phyloP scores from a whole-genome alignment of 2,329 filamentous ascomycete genomes.

The Aspergillus niger region DNA sequence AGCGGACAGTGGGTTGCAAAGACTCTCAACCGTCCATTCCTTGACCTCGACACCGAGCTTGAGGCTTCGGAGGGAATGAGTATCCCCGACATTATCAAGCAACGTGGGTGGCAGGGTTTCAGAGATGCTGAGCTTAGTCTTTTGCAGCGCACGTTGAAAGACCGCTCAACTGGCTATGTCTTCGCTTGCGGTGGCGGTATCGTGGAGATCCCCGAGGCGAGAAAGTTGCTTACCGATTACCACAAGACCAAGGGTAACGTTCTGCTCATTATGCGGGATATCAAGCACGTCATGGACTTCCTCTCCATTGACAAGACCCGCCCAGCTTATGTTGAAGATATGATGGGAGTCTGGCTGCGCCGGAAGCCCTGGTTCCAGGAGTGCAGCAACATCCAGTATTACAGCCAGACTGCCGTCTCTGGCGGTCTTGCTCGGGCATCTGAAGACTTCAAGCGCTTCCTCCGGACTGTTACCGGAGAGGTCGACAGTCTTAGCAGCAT shows the following conservation, averaged over 20 bases:
- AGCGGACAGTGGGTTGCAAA: constrained; percentile 82
- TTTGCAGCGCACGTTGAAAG: constrained; percentile 71
- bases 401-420: constrained; percentile 68
- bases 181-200: constrained; percentile 94
- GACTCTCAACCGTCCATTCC: constrained; percentile 72
- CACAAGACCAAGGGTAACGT: constrained; percentile 78
- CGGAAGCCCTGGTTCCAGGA: constrained; percentile 87
- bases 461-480: constrained; percentile 68
- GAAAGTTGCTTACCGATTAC: constrained; percentile 73
- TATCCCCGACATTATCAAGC: constrained; percentile 83
- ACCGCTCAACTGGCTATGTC: constrained; percentile 73
- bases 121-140: constrained; percentile 75
- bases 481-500: constrained; percentile 57
- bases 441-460: constrained; percentile 72
- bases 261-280: constrained; percentile 82
- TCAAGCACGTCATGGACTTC: constrained; percentile 84
- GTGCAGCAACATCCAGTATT: constrained; percentile 93
- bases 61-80: constrained; percentile 72
- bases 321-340: constrained; percentile 89
- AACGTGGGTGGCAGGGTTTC: constrained; percentile 85
- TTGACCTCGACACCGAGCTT: constrained; percentile 86
- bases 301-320: constrained; percentile 84
- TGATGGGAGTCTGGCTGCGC: constrained; percentile 85
- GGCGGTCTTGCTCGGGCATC: constrained; percentile 56
- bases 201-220: constrained; percentile 80